A percentile compares a stretch with the other conserved stretches of the same genome.
Conservation (phyloP, 2,329 filamentous ascomycete genomes). For the Coniella lustricola region DNA sequence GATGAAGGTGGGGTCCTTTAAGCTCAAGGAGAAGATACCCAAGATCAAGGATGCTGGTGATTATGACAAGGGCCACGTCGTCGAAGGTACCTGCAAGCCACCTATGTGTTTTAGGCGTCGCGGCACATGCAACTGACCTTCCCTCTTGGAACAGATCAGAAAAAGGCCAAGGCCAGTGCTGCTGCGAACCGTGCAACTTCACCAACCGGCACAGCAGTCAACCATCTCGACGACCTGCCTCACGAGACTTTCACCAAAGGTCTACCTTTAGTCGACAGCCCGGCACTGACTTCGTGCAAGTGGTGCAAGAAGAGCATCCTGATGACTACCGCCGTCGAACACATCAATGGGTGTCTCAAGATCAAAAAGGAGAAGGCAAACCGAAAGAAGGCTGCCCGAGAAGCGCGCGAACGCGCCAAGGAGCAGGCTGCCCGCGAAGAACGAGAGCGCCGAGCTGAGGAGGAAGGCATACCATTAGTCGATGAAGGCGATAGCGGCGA, state of each 20-base stretch:
- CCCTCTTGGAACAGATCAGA: slow-evolving; percentile 36
- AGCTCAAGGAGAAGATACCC: slow-evolving; percentile 55
- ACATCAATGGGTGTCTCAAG: slow-evolving; percentile 77
- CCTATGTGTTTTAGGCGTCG: background rate
- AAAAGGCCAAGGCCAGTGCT: slow-evolving; percentile 42
- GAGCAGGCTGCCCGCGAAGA: slow-evolving; percentile 54
- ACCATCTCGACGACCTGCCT: slow-evolving; percentile 67
- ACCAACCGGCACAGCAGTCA: slow-evolving; percentile 50
- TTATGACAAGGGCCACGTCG: slow-evolving; percentile 61
- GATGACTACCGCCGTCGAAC: slow-evolving; percentile 65
- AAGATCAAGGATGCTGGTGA: slow-evolving; percentile 62
- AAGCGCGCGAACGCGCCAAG: slow-evolving; percentile 60
- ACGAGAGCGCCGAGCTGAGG: slow-evolving; percentile 40
- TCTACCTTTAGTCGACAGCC: slow-evolving; percentile 70
- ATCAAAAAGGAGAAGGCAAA: slow-evolving; percentile 78
- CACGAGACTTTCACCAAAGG: slow-evolving; percentile 76
- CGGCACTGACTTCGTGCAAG: slow-evolving; percentile 80
- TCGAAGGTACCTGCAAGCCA: slow-evolving; percentile 44
- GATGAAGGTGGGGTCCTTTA: slow-evolving; percentile 42
- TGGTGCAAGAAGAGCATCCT: slow-evolving; percentile 88
- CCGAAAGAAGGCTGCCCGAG: slow-evolving; percentile 67
- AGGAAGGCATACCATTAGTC: slow-evolving; percentile 37
- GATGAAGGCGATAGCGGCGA: slow-evolving; percentile 41
- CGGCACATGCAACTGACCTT: too few relatives aligned
- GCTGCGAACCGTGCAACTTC: slow-evolving; percentile 36